A percentile compares a stretch with the other conserved stretches of the same genome.
Conservation (phyloP, 2,329 filamentous ascomycete genomes). For the Samsoniella hepiali region DNA sequence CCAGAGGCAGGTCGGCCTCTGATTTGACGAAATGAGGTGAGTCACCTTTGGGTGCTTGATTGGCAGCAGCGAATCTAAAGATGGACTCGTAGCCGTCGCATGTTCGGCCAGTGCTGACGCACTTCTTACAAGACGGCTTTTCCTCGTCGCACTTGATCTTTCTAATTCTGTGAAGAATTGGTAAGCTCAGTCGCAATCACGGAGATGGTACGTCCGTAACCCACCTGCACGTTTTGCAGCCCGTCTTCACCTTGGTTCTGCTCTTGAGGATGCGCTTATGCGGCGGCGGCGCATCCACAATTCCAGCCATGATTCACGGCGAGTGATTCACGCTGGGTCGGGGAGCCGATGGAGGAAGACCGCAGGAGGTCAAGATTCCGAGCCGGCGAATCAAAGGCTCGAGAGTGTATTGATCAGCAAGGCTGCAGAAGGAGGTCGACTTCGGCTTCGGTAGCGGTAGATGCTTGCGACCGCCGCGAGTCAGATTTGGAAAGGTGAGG, state of each 20-base stretch:
- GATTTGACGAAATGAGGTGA: conserved; percentile 4
- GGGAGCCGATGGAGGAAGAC: neutral
- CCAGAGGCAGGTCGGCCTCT: conserved; percentile 20
- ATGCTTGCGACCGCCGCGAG: neutral
- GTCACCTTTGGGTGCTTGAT: conserved; percentile 22
- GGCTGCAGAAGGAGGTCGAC: neutral
- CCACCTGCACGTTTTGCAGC: conserved; percentile 43
- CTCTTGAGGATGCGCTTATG: neutral
- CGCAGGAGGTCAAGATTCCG: neutral
- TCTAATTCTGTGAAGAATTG: conserved; percentile 29
- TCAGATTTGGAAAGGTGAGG: neutral
- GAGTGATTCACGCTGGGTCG: neutral
- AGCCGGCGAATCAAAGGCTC: neutral
- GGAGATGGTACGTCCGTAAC: conserved; percentile 20
- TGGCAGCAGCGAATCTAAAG: conserved; percentile 31
- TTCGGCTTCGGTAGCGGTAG: neutral
- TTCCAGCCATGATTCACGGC: neutral
- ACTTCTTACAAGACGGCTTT: conserved; percentile 35
- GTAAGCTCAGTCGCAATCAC: conserved; percentile 20
- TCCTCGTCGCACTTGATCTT: conserved; percentile 39
- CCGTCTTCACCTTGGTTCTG: conserved; percentile 39
- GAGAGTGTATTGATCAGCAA: neutral
- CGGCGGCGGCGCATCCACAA: neutral
- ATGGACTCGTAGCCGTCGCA: conserved; percentile 43
- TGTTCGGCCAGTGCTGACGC: conserved; percentile 37